Percentiles rank a stretch among this genome's conserved stretches.
Evolutionary conservation across 2,329 filamentous ascomycete genomes (phyloP).

Genomic region (Seiridium cupressi): DNA sequence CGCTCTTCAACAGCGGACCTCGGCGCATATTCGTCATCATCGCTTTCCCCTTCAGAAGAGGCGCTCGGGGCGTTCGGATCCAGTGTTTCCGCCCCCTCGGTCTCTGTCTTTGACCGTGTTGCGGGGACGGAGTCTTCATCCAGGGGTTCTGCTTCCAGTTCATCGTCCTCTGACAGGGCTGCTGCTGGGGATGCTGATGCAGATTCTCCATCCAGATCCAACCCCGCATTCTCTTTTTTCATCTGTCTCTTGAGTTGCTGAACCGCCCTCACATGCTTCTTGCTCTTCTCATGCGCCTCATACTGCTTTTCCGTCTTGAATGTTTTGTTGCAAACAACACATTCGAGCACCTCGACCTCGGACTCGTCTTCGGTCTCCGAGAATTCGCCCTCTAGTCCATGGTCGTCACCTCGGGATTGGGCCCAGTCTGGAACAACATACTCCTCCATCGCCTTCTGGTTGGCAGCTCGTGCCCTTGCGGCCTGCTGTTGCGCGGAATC

Average conservation of each 20-base stretch:
- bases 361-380: slow-evolving; percentile 55
- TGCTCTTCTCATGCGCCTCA: slow-evolving; percentile 90
- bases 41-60: slow-evolving; percentile 16
- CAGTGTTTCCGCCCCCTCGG: background rate
- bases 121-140: background rate
- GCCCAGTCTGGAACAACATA: slow-evolving; percentile 73
- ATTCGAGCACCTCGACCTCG: slow-evolving; percentile 64
- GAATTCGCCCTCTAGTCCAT: slow-evolving; percentile 52
- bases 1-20: slow-evolving; percentile 41
- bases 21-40: slow-evolving; percentile 46
- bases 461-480: slow-evolving; percentile 75
- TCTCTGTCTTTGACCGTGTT: background rate
- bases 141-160: slow-evolving; percentile 4
- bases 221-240: slow-evolving; percentile 69
- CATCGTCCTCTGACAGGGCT: slow-evolving; percentile 5
- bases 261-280: slow-evolving; percentile 88
- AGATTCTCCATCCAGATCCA: slow-evolving; percentile 29
- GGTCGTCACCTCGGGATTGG: slow-evolving; percentile 54
- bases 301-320: slow-evolving; percentile 94
- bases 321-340: slow-evolving; percentile 71
- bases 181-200: background rate
- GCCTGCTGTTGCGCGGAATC: slow-evolving; percentile 82
- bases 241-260: slow-evolving; percentile 79
- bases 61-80: background rate
- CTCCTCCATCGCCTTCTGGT: slow-evolving; percentile 69